Percentiles rank a stretch among this genome's conserved stretches.
These are phyloP conservation scores for Ogataea polymorpha DNA, from an alignment of 805 yeast genomes.

Conservation along the genomic window DNA sequence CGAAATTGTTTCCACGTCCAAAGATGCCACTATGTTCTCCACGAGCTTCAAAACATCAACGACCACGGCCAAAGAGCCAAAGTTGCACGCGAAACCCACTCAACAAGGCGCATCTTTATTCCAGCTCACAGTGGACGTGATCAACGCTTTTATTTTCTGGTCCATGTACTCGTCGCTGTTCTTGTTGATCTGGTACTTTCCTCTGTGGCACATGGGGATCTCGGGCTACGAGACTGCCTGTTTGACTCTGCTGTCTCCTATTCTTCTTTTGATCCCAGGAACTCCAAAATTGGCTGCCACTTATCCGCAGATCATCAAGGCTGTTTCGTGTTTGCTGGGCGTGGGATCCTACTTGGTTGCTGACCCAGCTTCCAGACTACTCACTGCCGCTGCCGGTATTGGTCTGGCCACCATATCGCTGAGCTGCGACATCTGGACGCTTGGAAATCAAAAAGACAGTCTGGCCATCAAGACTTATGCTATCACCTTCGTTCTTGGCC, in stretches of 20 bases:
- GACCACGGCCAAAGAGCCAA: background rate
- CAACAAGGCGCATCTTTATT: conserved; percentile 26
- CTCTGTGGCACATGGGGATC: conserved; percentile 96
- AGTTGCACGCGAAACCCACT: conserved; percentile 20
- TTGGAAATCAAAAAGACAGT: conserved; percentile 32
- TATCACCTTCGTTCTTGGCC: conserved; percentile 64
- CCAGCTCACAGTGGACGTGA: conserved; percentile 42
- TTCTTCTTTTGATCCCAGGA: conserved; percentile 27
- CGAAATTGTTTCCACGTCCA: conserved; percentile 30
- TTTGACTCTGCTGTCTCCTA: conserved; percentile 54
- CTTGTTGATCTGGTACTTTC: conserved; percentile 93
- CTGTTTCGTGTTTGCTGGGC: conserved; percentile 58
- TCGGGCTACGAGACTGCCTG: conserved; percentile 87
- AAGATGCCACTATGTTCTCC: conserved; percentile 24
- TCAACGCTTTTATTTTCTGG: conserved; percentile 83
- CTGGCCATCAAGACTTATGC: conserved; percentile 40
- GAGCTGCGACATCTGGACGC: conserved; percentile 46
- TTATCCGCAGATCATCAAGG: conserved; percentile 53
- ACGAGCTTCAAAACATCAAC: conserved; percentile 19
- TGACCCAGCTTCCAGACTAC: conserved; percentile 68
- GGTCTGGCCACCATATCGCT: conserved; percentile 60
- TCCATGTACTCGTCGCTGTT: conserved; percentile 76
- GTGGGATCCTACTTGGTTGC: conserved; percentile 70
- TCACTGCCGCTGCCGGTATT: conserved; percentile 63
- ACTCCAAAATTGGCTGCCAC: conserved; percentile 36